Evolutionary conservation across 352 stramenopile species (phyloP).

Genomic region (Albugo candida): DNA sequence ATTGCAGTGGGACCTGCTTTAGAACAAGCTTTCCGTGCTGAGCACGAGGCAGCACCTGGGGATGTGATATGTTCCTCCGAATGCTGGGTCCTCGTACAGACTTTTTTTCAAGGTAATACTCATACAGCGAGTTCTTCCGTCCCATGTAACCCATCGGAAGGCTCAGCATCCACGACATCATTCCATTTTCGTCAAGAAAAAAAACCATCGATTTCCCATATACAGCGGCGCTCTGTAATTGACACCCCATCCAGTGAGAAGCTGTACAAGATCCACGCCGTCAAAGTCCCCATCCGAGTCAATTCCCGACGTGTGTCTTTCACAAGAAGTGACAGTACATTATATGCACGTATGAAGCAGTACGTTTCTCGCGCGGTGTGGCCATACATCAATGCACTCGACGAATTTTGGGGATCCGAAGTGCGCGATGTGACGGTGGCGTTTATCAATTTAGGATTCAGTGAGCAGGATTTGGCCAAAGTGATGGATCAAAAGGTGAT

Average conservation of each 20-base stretch:
- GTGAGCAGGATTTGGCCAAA: constrained; percentile 51
- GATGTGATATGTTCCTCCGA: constrained; percentile 80
- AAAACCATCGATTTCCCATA: not conserved
- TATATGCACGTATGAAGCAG: constrained; percentile 75
- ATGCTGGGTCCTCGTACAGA: constrained; percentile 48
- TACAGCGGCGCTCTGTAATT: not conserved
- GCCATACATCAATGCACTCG: constrained; percentile 79
- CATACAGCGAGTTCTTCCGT: not conserved
- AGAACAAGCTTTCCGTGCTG: constrained; percentile 76
- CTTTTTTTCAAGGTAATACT: constrained; percentile 34
- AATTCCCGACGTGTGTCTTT: constrained; percentile 51
- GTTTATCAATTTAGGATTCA: constrained; percentile 89
- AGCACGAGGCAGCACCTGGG: constrained; percentile 74
- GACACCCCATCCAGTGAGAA: constrained; percentile 3
- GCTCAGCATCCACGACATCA: not conserved
- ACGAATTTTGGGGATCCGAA: constrained; percentile 87
- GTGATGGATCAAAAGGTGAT: constrained; percentile 55
- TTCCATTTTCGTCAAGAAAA: not conserved
- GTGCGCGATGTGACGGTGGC: constrained; percentile 80
- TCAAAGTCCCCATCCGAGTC: constrained; percentile 39
- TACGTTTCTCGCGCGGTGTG: constrained; percentile 85
- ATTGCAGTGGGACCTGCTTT: constrained; percentile 80
- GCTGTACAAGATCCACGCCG: constrained; percentile 37
- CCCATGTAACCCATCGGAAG: not conserved
- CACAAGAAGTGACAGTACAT: constrained; percentile 51